Conservation (phyloP, 331 rosid species). For the Arachis monticola region DNA sequence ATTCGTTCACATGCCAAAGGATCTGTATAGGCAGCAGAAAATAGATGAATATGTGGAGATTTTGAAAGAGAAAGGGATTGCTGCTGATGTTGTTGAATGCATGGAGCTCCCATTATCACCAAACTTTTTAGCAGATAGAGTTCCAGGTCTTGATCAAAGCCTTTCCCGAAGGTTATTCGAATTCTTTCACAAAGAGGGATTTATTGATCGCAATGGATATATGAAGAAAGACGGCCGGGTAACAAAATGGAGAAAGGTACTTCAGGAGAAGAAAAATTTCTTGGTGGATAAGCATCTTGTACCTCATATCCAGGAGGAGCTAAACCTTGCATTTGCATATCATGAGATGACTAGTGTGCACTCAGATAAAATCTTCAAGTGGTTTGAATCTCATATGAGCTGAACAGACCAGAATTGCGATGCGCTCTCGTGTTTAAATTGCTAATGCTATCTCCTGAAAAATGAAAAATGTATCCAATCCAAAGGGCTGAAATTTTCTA, state of each 20-base stretch:
- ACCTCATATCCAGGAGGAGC: conserved; percentile 82
- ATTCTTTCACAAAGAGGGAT: conserved; percentile 63
- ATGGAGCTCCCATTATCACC: conserved; percentile 71
- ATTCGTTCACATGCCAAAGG: conserved; percentile 97
- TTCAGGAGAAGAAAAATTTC: conserved; percentile 50
- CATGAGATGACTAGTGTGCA: conserved; percentile 93
- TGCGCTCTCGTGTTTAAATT: conserved; percentile 4
- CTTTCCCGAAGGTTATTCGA: conserved; percentile 65
- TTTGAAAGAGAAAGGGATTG: conserved; percentile 67
- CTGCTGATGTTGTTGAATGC: conserved; percentile 78
- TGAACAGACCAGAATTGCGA: conserved; percentile 37
- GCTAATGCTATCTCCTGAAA: conserved; percentile 10
- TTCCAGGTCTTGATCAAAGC: conserved; percentile 66
- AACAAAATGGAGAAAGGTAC: conserved; percentile 64
- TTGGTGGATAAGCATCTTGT: conserved; percentile 48
- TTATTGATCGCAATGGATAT: conserved; percentile 73
- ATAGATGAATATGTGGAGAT: conserved; percentile 53
- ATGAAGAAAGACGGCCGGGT: conserved; percentile 82
- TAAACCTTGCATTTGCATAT: conserved; percentile 85
- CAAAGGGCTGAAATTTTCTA: conserved; percentile 36
- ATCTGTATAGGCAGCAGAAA: conserved; percentile 63
- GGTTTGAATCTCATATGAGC: conserved; percentile 76
- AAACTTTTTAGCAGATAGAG: conserved; percentile 63
- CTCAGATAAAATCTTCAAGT: conserved; percentile 66
- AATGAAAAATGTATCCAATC: neutral